Percentiles rank a stretch among this genome's conserved stretches.
phyloP scores from a whole-genome alignment of 2,329 filamentous ascomycete species.

The Teratosphaeria epicoccoides region DNA sequence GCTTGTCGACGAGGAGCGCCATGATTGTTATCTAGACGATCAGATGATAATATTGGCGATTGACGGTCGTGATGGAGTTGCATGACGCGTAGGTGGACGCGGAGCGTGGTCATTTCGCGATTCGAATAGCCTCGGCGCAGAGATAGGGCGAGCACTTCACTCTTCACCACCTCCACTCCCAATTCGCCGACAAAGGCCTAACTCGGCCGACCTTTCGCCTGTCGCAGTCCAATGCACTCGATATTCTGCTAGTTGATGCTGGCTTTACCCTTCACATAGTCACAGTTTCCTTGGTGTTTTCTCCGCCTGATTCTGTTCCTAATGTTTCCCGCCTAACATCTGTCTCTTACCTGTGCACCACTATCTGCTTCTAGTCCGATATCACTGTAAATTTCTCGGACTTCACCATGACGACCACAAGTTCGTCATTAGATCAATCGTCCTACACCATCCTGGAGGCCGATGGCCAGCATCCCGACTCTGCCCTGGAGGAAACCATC shows the following conservation, averaged over 20 bases:
- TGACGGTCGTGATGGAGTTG: too few species aligned
- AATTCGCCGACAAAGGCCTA: neutral
- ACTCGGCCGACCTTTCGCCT: neutral
- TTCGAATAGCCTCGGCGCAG: neutral
- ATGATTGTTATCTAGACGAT: slow-evolving; percentile 29
- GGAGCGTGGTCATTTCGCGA: neutral
- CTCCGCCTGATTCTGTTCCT: neutral
- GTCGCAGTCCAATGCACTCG: neutral
- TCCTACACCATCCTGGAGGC: slow-evolving; percentile 23
- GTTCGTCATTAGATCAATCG: slow-evolving; percentile 1
- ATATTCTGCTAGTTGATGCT: too few species aligned
- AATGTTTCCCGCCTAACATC: neutral
- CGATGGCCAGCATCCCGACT: slow-evolving; percentile 20
- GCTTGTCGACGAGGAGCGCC: slow-evolving; percentile 56
- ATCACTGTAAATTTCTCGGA: too few species aligned
- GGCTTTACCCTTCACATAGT: too few species aligned
- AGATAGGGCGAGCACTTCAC: neutral
- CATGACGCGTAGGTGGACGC: neutral
- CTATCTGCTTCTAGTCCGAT: too few species aligned
- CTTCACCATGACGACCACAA: neutral
- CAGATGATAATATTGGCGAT: neutral
- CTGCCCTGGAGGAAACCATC: slow-evolving; percentile 17
- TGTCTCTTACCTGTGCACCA: too few species aligned
- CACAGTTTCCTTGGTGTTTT: neutral
- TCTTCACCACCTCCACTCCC: neutral